Evolutionary conservation across 352 stramenopile species (phyloP), one percentile per base, ranked within the genome.

Genomic region (Aphanomyces invadans): DNA sequence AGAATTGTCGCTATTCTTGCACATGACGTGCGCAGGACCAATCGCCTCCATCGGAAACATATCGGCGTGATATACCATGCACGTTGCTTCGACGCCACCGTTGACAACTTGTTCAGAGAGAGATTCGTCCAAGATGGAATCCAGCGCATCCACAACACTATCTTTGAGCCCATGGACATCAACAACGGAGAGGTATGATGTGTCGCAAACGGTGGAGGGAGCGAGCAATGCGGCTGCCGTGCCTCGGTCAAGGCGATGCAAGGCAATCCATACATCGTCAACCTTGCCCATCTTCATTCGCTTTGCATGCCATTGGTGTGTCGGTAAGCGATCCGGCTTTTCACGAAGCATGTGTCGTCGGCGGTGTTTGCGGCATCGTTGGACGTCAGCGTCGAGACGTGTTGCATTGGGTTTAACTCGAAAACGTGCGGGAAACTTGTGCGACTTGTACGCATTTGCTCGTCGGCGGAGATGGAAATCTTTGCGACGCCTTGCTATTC

Each of bases 381-480:
- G 5, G 52, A n/a, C n/a, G 2, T 25, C 31, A 9, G 28, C 12
- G 55, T 49, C 38, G 17, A 38, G 2, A 29, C 25, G 21, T 5
- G 9, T 57, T 10, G 25, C 12, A 10, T 15, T 3, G 11, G 36
- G 23, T 38, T 64, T 64, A 38, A 28, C 25, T 12, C 55, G 36
- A 23, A 64, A 46, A 4, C 55, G 55, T 21, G 23, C 55, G 38
- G 55, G 55, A 52, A 64, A 64, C 21, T 64, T 64, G 55, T 52
- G 55, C 12, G 55, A 64, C 17, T 52, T 64, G 39, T 64, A 64
- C 32, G 55, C 55, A 29, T 64, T 64, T 12, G 55, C 46, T 17
- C 55, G 55, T 23, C 55, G 55, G 19, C 55, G 55, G 33, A 64
- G 55, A 52, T 64, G 55, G 36, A 39, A 64, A 17, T 64, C 55